phyloP scores from a whole-genome alignment of 225 moss, liverwort and hornwort genomes.

The Bryum argenteum region DNA sequence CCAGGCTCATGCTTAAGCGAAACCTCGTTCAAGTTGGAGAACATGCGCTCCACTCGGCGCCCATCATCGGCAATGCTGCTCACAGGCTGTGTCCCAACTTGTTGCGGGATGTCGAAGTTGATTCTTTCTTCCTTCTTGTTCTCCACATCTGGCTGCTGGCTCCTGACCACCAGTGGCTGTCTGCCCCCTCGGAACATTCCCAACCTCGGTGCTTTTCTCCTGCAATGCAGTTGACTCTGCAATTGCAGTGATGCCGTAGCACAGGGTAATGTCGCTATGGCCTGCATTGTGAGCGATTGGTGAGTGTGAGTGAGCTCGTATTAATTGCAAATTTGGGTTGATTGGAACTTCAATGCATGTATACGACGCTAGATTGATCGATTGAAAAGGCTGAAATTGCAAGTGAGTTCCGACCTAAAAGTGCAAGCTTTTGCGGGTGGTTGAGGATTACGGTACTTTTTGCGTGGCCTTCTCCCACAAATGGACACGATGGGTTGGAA shows the following conservation, averaged over 20 bases:
- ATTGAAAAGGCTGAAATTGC: constrained; percentile 6
- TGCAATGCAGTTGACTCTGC: constrained; percentile 17
- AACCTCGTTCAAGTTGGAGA: constrained; percentile 74
- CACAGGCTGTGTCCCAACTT: constrained; percentile 18
- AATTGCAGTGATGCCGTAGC: constrained; percentile 22
- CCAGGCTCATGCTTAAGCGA: constrained; percentile 87
- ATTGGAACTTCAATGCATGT: constrained; percentile 23
- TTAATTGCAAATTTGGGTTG: not conserved
- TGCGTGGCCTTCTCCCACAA: not conserved
- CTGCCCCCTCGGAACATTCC: constrained; percentile 4
- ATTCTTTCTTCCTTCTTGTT: constrained; percentile 28
- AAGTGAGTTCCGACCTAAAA: constrained; percentile 1
- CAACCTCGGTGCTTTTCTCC: not conserved
- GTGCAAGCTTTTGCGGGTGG: constrained; percentile 4
- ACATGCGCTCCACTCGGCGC: constrained; percentile 58
- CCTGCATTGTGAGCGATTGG: constrained; percentile 25
- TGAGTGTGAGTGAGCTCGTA: not conserved
- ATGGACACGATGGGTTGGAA: not conserved
- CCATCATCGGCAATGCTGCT: not conserved
- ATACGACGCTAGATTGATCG: not conserved
- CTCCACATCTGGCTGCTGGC: constrained; percentile 46
- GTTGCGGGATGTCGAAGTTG: constrained; percentile 42
- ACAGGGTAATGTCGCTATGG: constrained; percentile 37
- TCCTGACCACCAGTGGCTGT: constrained; percentile 21
- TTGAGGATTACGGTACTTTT: not conserved